phyloP scores from a whole-genome alignment of 306 rosid genomes.

The Clitoria ternatea region DNA sequence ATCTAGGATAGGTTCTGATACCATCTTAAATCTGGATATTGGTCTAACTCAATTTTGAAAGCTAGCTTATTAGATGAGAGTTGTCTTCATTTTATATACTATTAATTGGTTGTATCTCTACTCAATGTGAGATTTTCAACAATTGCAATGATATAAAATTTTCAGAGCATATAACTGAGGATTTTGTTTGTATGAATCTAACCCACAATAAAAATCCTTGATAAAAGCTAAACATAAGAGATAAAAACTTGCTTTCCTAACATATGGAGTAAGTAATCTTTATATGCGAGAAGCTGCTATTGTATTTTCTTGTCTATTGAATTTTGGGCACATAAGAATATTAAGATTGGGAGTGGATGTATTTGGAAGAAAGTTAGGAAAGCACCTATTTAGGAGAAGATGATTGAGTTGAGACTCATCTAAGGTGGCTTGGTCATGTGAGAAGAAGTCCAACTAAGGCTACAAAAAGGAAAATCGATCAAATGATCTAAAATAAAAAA shows the following conservation, averaged over 20 bases:
- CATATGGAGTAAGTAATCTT: neutral
- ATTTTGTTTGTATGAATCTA: slow-evolving; percentile 19
- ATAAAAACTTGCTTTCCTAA: neutral
- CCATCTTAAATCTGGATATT: no score
- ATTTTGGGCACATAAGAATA: neutral
- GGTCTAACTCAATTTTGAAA: no score
- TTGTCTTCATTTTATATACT: no score
- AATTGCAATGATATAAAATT: slow-evolving; percentile 8
- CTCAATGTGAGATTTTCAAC: no score
- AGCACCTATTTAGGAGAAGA: neutral
- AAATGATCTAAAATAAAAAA: neutral
- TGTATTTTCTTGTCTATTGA: slow-evolving; percentile 4
- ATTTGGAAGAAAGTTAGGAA: neutral
- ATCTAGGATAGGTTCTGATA: no score
- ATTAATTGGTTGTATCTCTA: no score
- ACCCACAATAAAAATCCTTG: neutral
- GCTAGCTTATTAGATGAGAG: no score
- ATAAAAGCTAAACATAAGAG: neutral
- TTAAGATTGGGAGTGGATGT: slow-evolving; percentile 4
- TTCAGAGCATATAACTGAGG: slow-evolving; percentile 3
- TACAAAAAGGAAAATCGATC: neutral
- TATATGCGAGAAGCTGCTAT: neutral
- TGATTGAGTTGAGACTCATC: neutral
- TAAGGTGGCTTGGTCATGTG: neutral
- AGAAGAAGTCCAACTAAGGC: neutral